These are phyloP conservation scores for Omphalotus olearius DNA, from an alignment of 1,284 basidiomycete species.

Conservation along the genomic window DNA sequence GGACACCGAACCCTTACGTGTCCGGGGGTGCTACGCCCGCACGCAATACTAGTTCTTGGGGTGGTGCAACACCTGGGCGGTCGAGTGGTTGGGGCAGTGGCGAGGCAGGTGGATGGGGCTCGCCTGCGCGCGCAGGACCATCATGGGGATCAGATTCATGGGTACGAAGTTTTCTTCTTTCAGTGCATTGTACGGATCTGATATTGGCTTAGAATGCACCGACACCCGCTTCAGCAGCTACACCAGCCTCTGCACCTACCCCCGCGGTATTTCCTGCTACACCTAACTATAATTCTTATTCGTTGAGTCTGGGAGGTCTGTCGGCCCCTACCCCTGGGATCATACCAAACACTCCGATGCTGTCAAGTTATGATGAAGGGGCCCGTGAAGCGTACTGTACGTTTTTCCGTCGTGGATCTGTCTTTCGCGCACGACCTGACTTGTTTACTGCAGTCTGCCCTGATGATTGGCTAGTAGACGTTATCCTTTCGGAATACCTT, in stretches of 20 bases:
- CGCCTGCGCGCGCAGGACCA: slow-evolving; percentile 31
- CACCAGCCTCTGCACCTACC: slow-evolving; percentile 32
- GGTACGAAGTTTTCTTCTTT: slow-evolving; percentile 19
- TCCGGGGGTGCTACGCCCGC: slow-evolving; percentile 51
- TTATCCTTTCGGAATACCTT: slow-evolving; percentile 26
- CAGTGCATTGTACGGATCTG: slow-evolving; percentile 9
- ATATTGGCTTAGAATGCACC: slow-evolving; percentile 37
- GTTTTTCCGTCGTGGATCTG: slow-evolving; percentile 13
- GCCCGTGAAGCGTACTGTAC: slow-evolving; percentile 35
- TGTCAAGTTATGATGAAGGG: slow-evolving; percentile 13
- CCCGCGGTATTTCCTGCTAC: slow-evolving; percentile 26
- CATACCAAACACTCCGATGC: slow-evolving; percentile 3
- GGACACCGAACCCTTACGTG: slow-evolving; percentile 68
- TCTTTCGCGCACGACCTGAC: slow-evolving; percentile 14
- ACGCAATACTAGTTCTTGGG: slow-evolving; percentile 45
- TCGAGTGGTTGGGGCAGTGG: slow-evolving; percentile 14
- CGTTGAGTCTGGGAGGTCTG: slow-evolving; percentile 28
- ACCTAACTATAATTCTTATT: slow-evolving; percentile 18
- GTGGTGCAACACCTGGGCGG: slow-evolving; percentile 34
- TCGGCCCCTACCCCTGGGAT: slow-evolving; percentile 41
- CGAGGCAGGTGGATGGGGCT: slow-evolving; percentile 27
- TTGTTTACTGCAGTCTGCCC: slow-evolving; percentile 23
- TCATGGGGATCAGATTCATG: slow-evolving; percentile 30
- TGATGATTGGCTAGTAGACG: slow-evolving; percentile 46
- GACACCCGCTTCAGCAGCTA: slow-evolving; percentile 52